Conservation (phyloP, 1,284 basidiomycete species). For the Boletus subluridellus region DNA sequence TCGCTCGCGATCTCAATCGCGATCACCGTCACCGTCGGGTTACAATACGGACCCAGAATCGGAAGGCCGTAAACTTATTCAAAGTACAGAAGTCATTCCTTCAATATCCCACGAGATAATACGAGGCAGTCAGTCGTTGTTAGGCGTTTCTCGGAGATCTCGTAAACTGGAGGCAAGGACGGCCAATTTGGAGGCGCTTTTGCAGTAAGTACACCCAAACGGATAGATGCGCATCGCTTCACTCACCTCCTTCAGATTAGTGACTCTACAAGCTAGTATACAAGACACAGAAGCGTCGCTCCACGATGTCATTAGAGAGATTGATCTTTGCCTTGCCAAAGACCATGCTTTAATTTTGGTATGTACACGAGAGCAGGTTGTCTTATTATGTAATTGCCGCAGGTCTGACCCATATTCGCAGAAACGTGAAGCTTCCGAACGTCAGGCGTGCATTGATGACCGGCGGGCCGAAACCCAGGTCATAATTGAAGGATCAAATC, state of each 20-base stretch:
- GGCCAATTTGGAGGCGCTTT: slow-evolving; percentile 63
- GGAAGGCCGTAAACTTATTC: slow-evolving; percentile 40
- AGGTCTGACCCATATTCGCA: slow-evolving; percentile 33
- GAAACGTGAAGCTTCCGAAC: slow-evolving; percentile 63
- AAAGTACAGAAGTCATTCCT: slow-evolving; percentile 15
- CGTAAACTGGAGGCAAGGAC: slow-evolving; percentile 38
- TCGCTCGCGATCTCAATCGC: slow-evolving; percentile 38
- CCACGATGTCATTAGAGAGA: slow-evolving; percentile 48
- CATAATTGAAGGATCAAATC: slow-evolving; percentile 43
- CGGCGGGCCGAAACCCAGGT: slow-evolving; percentile 40
- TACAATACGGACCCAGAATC: slow-evolving; percentile 71
- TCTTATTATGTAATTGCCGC: slow-evolving; percentile 27
- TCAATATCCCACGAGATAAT: slow-evolving; percentile 23
- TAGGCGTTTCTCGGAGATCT: slow-evolving; percentile 23
- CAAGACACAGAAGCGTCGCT: slow-evolving; percentile 64
- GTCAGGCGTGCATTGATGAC: slow-evolving; percentile 50
- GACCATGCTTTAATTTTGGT: slow-evolving; percentile 48
- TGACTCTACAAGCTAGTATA: slow-evolving; percentile 65
- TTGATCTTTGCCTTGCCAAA: slow-evolving; percentile 48
- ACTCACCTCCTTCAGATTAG: slow-evolving; percentile 47
- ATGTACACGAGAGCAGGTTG: slow-evolving; percentile 14
- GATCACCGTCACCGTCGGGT: slow-evolving; percentile 51
- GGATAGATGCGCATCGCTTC: slow-evolving; percentile 1
- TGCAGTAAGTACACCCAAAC: slow-evolving; percentile 50
- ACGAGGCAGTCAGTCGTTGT: slow-evolving; percentile 11